These are phyloP conservation scores for Verticillium klebahnii DNA, from an alignment of 2,329 filamentous ascomycete genomes.

Conservation along the genomic window DNA sequence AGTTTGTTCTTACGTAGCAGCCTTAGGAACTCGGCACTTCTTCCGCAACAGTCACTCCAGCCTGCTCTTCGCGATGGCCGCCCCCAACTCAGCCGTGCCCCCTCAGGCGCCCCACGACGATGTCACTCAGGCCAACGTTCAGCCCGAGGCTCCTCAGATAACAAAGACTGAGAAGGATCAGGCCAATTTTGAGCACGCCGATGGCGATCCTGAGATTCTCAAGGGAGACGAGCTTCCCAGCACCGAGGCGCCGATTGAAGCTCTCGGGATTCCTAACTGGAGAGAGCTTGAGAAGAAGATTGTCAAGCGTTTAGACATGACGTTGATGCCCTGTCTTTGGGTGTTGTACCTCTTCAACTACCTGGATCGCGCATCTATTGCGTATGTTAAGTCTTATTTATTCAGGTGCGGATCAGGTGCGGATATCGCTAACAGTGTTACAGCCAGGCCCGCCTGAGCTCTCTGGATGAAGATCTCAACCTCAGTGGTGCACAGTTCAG, in stretches of 20 bases:
- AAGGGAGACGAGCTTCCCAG: not conserved
- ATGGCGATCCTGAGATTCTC: not conserved
- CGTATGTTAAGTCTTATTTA: conserved; percentile 8
- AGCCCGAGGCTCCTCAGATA: not conserved
- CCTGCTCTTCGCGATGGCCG: not conserved
- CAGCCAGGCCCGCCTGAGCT: conserved; percentile 45
- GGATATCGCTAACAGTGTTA: not conserved
- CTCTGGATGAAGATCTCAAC: conserved; percentile 45
- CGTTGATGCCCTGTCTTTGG: conserved; percentile 18
- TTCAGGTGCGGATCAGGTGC: not conserved
- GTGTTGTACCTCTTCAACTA: conserved; percentile 20
- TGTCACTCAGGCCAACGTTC: not conserved
- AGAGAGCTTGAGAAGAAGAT: conserved; percentile 3
- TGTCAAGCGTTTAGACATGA: conserved; percentile 19
- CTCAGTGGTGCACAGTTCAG: conserved; percentile 56
- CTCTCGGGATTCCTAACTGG: not conserved
- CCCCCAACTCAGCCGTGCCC: not conserved
- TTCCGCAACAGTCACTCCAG: not conserved
- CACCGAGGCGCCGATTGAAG: not conserved
- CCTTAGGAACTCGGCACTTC: not conserved
- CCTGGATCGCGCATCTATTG: conserved; percentile 17
- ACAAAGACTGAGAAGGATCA: not conserved
- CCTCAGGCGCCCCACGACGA: not conserved
- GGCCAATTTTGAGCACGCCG: not conserved
- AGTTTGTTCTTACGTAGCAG: not conserved